Base-by-base conservation (phyloP, 139 green algal genomes). In the Prasinococcaceae sp. region DNA sequence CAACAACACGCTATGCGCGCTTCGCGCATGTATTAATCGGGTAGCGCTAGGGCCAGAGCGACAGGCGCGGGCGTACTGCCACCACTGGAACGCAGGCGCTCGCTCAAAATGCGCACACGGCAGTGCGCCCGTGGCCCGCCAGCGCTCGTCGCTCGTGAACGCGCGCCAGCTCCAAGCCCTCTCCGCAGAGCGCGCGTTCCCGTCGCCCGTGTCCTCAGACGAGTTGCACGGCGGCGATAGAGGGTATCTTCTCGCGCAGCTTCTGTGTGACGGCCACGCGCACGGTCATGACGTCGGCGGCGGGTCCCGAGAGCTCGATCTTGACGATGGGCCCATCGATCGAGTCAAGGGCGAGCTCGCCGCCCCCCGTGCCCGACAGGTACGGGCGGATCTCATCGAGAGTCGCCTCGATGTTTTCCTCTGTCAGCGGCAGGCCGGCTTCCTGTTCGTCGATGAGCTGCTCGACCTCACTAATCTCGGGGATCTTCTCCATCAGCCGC, bases 201-300 rank as follows among this genome's bases (percentile, higher is more conserved):
- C 14, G 35, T 12, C 14, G 35, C 35, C 14, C 12, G 14, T 23
- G n/a, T 23, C 55, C 43, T 70, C 51, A 92, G 26, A 97, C 58
- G 27, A 98, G 63, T 69, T 99, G 88, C 53, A 99, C 90, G 9
- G 90, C 90, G 0, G 85, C 90, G 55, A 99, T 98, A 28, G 37
- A 41, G 0, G 90, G 90, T 41, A 99, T 95, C 58, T 89, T 88
- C 60, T 99, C 90, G 28, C 90, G 55, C 49, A 99, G 79, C 78
- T 99, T 99, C 69, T 99, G 90, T 9, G 88, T 99, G 2, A 99
- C 90, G 3, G 90, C 90, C 44, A 98, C 90, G 0, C 90, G 67
- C 28, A 99, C 90, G 9, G 90, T 99, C 65, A 77, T 74, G 2
- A 99, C 90, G 8, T 73, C 85, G 14, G 90, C 90, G 1, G 90